These are phyloP conservation scores for Geotrichum bryndzae DNA, from an alignment of 1,139 yeast genomes.

Conservation along the genomic window DNA sequence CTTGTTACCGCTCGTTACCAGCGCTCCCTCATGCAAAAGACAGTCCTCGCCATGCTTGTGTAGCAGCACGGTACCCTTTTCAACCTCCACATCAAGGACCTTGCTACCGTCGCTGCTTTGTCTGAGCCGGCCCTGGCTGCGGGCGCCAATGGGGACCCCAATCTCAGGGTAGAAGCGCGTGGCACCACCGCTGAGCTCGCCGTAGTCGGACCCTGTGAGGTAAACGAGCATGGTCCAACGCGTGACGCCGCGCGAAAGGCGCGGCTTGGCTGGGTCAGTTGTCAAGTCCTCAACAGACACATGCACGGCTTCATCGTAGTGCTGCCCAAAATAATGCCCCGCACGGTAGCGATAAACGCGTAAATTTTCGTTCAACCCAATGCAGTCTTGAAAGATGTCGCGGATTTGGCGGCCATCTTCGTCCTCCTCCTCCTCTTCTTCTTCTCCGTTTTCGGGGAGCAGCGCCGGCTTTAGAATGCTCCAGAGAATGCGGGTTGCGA, in stretches of 20 bases:
- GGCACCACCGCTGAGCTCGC: slow-evolving; percentile 57
- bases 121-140: neutral
- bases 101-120: slow-evolving; percentile 6
- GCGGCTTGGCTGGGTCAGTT: neutral
- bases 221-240: slow-evolving; percentile 58
- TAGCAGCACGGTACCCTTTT: slow-evolving; percentile 53
- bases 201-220: slow-evolving; percentile 47
- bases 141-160: slow-evolving; percentile 6
- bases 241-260: slow-evolving; percentile 38
- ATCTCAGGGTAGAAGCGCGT: slow-evolving; percentile 47
- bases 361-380: slow-evolving; percentile 53
- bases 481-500: slow-evolving; percentile 45
- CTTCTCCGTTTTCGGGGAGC: slow-evolving; percentile 18
- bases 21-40: slow-evolving; percentile 53
- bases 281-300: slow-evolving; percentile 27
- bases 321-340: slow-evolving; percentile 60
- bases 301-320: slow-evolving; percentile 55
- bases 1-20: slow-evolving; percentile 49
- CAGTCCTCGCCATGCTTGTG: slow-evolving; percentile 69
- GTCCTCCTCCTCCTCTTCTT: slow-evolving; percentile 7
- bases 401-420: slow-evolving; percentile 20
- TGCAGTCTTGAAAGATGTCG: slow-evolving; percentile 38
- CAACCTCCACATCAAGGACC: slow-evolving; percentile 42
- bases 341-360: slow-evolving; percentile 51
- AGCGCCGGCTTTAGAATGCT: slow-evolving; percentile 33